Percentiles rank a stretch among this genome's conserved stretches.
Conservation (phyloP, 345 rosid genomes). For the Abelmoschus esculentus region DNA sequence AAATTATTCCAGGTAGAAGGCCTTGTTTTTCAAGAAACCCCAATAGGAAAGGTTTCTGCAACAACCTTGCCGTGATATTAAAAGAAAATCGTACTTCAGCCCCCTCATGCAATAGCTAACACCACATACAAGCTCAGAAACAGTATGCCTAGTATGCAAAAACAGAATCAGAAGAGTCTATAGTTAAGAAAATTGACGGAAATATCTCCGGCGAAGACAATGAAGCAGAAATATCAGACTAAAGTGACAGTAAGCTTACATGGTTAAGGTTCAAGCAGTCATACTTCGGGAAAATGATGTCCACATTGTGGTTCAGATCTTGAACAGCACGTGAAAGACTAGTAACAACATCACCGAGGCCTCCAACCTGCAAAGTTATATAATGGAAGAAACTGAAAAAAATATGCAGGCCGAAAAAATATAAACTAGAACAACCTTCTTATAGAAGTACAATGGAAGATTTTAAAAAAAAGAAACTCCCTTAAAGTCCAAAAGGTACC, state of each 20-base stretch:
- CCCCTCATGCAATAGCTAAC: background rate
- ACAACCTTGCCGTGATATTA: background rate
- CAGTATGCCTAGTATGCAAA: too few relatives aligned
- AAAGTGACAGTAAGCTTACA: conserved; percentile 42
- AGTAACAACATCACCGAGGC: conserved; percentile 92
- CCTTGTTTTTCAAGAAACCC: too few relatives aligned
- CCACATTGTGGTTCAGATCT: conserved; percentile 78
- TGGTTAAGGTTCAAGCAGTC: conserved; percentile 63
- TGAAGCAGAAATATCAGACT: too few relatives aligned
- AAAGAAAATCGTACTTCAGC: background rate
- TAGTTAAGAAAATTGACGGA: too few relatives aligned
- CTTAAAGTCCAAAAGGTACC: conserved; percentile 25
- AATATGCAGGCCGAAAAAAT: background rate
- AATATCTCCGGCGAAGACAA: too few relatives aligned
- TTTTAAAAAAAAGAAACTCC: background rate
- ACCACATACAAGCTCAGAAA: background rate
- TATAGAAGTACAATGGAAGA: too few relatives aligned
- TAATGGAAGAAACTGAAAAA: background rate
- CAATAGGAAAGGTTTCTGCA: too few relatives aligned
- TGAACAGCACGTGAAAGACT: conserved; percentile 97
- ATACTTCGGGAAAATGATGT: conserved; percentile 83
- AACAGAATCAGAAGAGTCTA: too few relatives aligned
- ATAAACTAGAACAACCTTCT: too few relatives aligned
- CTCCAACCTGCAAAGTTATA: conserved; percentile 68
- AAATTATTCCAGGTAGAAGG: too few relatives aligned